Evolutionary conservation across 805 yeast genomes (phyloP).

Genomic region (Ogataea methylovora): DNA sequence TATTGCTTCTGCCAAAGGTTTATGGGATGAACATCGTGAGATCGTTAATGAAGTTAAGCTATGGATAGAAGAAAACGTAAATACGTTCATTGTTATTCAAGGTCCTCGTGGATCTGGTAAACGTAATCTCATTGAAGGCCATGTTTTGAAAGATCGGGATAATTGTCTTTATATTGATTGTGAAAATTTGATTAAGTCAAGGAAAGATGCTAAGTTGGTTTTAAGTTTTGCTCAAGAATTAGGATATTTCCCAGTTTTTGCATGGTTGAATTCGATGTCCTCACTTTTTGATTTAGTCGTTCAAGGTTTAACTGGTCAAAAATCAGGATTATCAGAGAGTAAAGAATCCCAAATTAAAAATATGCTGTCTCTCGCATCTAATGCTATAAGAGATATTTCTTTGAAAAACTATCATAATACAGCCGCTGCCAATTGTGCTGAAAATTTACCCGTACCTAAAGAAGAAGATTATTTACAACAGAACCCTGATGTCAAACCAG

Average conservation of each 20-base stretch:
- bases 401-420: conserved; percentile 33
- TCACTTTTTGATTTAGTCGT: conserved; percentile 76
- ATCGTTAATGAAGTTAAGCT: conserved; percentile 60
- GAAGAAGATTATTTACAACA: conserved; percentile 81
- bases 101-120: conserved; percentile 98
- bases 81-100: conserved; percentile 79
- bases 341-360: conserved; percentile 76
- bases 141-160: conserved; percentile 51
- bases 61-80: conserved; percentile 84
- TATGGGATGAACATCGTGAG: conserved; percentile 67
- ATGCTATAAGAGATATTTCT: conserved; percentile 66
- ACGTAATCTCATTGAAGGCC: conserved; percentile 63
- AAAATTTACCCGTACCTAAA: conserved; percentile 26
- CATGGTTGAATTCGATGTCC: conserved; percentile 81
- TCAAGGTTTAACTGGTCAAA: conserved; percentile 90
- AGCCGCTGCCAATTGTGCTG: conserved; percentile 22
- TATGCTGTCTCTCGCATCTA: conserved; percentile 64
- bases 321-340: conserved; percentile 80
- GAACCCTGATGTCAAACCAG: conserved; percentile 81
- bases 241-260: conserved; percentile 91
- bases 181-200: conserved; percentile 61
- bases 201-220: conserved; percentile 66
- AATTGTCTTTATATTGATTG: conserved; percentile 73
- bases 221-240: conserved; percentile 63
- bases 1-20: conserved; percentile 16